These are phyloP conservation scores for Nigrospora sphaerica DNA, from an alignment of 2,329 filamentous ascomycete genomes.

Conservation along the genomic window DNA sequence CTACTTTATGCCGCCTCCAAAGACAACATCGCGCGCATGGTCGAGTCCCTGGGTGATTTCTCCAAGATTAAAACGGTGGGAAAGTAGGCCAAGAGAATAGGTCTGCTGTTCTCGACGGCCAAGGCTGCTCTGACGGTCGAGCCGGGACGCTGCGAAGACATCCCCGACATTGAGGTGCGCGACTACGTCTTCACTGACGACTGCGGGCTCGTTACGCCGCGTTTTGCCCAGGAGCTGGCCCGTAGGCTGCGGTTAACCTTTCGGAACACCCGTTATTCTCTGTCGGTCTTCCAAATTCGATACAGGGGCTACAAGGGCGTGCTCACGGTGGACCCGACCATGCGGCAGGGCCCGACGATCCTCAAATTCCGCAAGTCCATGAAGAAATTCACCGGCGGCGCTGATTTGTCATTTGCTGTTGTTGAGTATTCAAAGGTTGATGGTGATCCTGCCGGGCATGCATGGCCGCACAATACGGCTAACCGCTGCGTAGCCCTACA, in stretches of 20 bases:
- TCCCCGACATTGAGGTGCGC: constrained; percentile 25
- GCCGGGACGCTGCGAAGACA: constrained; percentile 28
- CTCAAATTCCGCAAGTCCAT: constrained; percentile 27
- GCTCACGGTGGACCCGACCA: constrained; percentile 26
- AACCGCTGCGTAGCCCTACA: constrained; percentile 23
- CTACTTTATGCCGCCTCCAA: constrained; percentile 27
- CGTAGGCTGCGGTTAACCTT: constrained; percentile 23
- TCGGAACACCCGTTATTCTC: constrained; percentile 26
- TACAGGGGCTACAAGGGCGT: constrained; percentile 36
- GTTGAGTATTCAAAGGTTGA: constrained; percentile 32
- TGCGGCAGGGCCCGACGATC: constrained; percentile 9
- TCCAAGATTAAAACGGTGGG: constrained; percentile 32
- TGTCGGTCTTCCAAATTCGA: constrained; percentile 32
- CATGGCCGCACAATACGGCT: not conserved
- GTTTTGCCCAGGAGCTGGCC: constrained; percentile 24
- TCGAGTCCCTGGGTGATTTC: constrained; percentile 30
- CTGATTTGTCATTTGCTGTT: constrained; percentile 27
- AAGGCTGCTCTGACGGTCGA: constrained; percentile 21
- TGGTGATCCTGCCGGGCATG: not conserved
- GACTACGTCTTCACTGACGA: constrained; percentile 34
- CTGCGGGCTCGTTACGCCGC: constrained; percentile 27
- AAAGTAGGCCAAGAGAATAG: constrained; percentile 34
- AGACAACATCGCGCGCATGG: constrained; percentile 21
- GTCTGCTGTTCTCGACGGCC: constrained; percentile 30
- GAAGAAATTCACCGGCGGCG: constrained; percentile 31